Percentiles rank a stretch among this genome's conserved stretches.
phyloP scores from a whole-genome alignment of 441 rosid genomes.

The Pelargonium cotyledonis region DNA sequence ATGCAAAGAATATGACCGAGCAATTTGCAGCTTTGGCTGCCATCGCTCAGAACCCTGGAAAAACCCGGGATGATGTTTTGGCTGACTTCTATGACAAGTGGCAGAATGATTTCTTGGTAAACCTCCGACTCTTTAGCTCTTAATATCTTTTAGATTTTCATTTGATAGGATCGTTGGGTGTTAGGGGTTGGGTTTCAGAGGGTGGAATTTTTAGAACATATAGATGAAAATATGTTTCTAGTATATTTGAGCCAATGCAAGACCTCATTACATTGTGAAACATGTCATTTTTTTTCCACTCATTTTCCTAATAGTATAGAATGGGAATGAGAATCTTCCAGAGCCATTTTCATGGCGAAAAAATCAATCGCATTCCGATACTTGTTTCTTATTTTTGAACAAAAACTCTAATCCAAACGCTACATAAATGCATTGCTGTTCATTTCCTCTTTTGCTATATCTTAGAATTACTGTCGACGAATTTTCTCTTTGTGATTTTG shows the following conservation, averaged over 20 bases:
- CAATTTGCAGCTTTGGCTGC: slow-evolving; percentile 95
- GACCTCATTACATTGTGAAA: no score
- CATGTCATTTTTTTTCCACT: no score
- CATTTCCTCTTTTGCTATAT: not conserved
- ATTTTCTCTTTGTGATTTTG: not conserved
- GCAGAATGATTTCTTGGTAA: slow-evolving; percentile 80
- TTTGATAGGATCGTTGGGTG: not conserved
- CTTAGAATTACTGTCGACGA: not conserved
- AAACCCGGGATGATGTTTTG: slow-evolving; percentile 69
- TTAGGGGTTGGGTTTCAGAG: not conserved
- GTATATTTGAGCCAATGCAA: not conserved
- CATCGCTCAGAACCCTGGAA: slow-evolving; percentile 63
- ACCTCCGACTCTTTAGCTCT: slow-evolving; percentile 11
- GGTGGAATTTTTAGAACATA: not conserved
- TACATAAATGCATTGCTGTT: no score
- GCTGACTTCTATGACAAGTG: slow-evolving; percentile 85
- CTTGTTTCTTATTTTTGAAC: no score
- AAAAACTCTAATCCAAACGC: no score
- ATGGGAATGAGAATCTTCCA: no score
- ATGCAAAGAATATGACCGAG: slow-evolving; percentile 89
- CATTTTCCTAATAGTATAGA: no score
- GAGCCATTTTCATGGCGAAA: no score
- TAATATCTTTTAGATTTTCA: not conserved
- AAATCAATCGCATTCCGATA: no score
- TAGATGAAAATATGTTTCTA: not conserved